These are phyloP conservation scores for Proliferodiscus dingleyae DNA, from an alignment of 2,329 filamentous ascomycete genomes.

Conservation along the genomic window DNA sequence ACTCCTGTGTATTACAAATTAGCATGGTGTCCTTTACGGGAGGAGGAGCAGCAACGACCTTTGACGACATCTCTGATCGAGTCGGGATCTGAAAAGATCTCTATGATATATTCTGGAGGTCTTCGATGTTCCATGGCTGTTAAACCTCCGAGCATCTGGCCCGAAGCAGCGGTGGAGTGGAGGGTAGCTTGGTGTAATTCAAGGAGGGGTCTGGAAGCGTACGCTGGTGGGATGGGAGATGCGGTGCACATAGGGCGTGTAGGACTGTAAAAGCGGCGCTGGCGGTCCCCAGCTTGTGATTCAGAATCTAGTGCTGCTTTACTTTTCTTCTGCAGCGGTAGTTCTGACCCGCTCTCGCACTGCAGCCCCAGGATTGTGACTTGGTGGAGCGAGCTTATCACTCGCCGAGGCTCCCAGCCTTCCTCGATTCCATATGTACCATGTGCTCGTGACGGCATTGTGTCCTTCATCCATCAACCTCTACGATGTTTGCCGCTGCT, in stretches of 20 bases:
- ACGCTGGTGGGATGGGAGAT: background rate
- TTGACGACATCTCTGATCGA: conserved; percentile 91
- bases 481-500: conserved; percentile 60
- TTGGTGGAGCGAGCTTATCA: too few species aligned
- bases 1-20: conserved; percentile 54
- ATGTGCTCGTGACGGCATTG: too few species aligned
- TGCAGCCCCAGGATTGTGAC: too few species aligned
- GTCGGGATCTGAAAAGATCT: conserved; percentile 85
- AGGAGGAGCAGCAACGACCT: conserved; percentile 48
- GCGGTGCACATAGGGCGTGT: too few species aligned
- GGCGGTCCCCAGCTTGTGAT: too few species aligned
- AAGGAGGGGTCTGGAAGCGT: background rate
- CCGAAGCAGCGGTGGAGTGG: background rate
- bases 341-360: too few species aligned
- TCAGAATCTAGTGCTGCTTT: too few species aligned
- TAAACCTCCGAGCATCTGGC: conserved; percentile 14
- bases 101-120: conserved; percentile 85
- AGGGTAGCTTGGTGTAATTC: background rate
- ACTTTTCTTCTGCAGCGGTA: too few species aligned
- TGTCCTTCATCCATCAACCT: too few species aligned
- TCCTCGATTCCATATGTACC: too few species aligned
- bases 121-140: conserved; percentile 54
- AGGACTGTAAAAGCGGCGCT: background rate
- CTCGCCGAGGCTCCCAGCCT: too few species aligned
- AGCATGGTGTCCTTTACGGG: conserved; percentile 5